A percentile compares a stretch with the other conserved stretches of the same genome.
Conservation (phyloP, 2,329 filamentous ascomycete genomes). For the Pochonia chlamydosporia region DNA sequence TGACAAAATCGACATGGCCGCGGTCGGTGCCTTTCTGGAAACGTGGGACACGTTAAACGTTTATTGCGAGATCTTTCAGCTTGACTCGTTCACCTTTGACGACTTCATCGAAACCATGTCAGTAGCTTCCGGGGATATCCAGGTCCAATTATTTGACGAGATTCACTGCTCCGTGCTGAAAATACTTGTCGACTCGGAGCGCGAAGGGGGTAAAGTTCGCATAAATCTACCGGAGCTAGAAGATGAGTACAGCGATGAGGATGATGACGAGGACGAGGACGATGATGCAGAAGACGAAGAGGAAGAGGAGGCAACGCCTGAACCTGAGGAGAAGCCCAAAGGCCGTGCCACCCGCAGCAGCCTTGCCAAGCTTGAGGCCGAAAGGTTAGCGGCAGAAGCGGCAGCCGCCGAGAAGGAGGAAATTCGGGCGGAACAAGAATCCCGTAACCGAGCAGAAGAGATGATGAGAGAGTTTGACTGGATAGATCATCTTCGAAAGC, state of each 20-base stretch:
- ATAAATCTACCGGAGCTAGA: slow-evolving; percentile 72
- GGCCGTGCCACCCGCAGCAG: slow-evolving; percentile 79
- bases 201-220: slow-evolving; percentile 71
- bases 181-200: slow-evolving; percentile 70
- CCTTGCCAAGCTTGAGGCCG: slow-evolving; percentile 73
- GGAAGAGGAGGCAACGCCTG: slow-evolving; percentile 51
- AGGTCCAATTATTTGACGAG: slow-evolving; percentile 83
- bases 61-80: slow-evolving; percentile 89
- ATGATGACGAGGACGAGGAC: slow-evolving; percentile 52
- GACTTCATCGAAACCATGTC: slow-evolving; percentile 88
- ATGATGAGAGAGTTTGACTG: slow-evolving; percentile 71
- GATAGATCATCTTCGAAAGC: slow-evolving; percentile 76
- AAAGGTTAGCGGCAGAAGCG: slow-evolving; percentile 56
- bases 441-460: slow-evolving; percentile 66
- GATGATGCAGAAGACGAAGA: slow-evolving; percentile 53
- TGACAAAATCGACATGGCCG: slow-evolving; percentile 67
- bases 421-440: slow-evolving; percentile 40
- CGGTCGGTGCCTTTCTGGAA: slow-evolving; percentile 79
- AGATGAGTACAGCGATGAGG: slow-evolving; percentile 63
- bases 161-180: slow-evolving; percentile 90
- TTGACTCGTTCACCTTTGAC: slow-evolving; percentile 97
- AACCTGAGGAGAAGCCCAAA: slow-evolving; percentile 62
- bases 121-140: slow-evolving; percentile 64
- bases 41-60: slow-evolving; percentile 97
- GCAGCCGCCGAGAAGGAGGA: slow-evolving; percentile 47